Percentiles rank a stretch among this genome's conserved stretches.
phyloP scores from a whole-genome alignment of 208 protist genomes.

The Entamoeba moshkovskii region DNA sequence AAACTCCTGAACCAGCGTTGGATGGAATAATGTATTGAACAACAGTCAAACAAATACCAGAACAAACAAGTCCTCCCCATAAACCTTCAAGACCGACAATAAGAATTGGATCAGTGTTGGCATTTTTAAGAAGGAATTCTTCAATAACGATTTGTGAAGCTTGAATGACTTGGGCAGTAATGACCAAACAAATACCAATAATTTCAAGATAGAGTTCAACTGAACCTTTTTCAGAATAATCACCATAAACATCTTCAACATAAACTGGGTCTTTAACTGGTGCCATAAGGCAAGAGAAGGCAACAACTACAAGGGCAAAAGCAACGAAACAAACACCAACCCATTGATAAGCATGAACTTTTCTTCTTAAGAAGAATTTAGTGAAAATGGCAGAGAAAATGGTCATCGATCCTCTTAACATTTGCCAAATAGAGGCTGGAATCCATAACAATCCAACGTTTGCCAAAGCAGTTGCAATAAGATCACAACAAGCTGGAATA shows the following conservation, averaged over 20 bases:
- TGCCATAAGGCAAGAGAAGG: conserved; percentile 43
- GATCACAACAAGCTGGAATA: conserved; percentile 45
- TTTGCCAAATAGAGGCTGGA: conserved; percentile 65
- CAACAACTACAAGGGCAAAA: conserved; percentile 56
- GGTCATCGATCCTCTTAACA: conserved; percentile 71
- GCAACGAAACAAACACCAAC: conserved; percentile 50
- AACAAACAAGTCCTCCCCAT: conserved; percentile 54
- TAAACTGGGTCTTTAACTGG: neutral
- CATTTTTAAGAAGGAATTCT: conserved; percentile 55
- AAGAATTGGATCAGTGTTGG: conserved; percentile 56
- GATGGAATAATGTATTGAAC: neutral
- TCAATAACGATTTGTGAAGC: conserved; percentile 67
- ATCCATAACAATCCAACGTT: conserved; percentile 66
- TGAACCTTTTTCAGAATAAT: neutral
- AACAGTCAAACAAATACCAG: conserved; percentile 52
- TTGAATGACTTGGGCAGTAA: conserved; percentile 62
- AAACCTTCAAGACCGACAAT: conserved; percentile 74
- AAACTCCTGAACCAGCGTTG: neutral
- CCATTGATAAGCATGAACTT: conserved; percentile 47
- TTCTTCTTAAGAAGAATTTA: conserved; percentile 53
- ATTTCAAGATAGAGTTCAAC: neutral
- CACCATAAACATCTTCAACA: neutral
- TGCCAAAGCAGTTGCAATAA: conserved; percentile 57
- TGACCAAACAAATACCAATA: conserved; percentile 54
- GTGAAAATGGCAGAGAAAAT: conserved; percentile 64